Evolutionary conservation across 768 basidiomycete genomes (phyloP).

Genomic region (Rhodotorula babjevae): DNA sequence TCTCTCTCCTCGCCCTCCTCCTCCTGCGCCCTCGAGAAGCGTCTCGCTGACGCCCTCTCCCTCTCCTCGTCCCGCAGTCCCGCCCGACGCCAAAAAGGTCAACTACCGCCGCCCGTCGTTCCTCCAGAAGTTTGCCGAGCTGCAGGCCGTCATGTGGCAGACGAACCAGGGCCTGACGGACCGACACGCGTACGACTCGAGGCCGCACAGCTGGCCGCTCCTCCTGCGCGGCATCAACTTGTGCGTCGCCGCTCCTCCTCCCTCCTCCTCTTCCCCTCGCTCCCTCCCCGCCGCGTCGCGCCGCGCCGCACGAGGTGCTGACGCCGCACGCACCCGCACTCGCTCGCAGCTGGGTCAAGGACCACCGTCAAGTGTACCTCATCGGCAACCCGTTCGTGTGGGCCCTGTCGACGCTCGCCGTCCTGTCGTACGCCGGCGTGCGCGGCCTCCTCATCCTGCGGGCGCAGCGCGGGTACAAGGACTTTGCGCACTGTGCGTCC

Average conservation of each 20-base stretch:
- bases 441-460: slow-evolving; percentile 79
- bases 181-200: slow-evolving; percentile 87
- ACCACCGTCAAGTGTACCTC: slow-evolving; percentile 90
- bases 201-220: slow-evolving; percentile 87
- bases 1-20: not conserved
- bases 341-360: slow-evolving; percentile 92
- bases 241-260: slow-evolving; percentile 36
- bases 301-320: too few relatives aligned
- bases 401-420: slow-evolving; percentile 73
- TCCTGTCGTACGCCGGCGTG: slow-evolving; percentile 62
- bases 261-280: not conserved
- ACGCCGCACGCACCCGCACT: too few relatives aligned
- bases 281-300: too few relatives aligned
- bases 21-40: not conserved
- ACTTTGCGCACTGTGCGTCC: slow-evolving; percentile 83
- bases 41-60: not conserved
- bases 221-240: slow-evolving; percentile 82
- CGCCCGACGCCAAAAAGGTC: slow-evolving; percentile 66
- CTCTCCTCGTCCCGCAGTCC: slow-evolving; percentile 55
- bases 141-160: slow-evolving; percentile 79
- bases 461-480: slow-evolving; percentile 81
- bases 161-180: slow-evolving; percentile 95
- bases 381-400: slow-evolving; percentile 91
- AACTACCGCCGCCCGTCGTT: slow-evolving; percentile 90
- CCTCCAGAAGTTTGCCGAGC: slow-evolving; percentile 80